These are phyloP conservation scores for Elsinoe fawcettii DNA, from an alignment of 2,329 filamentous ascomycete genomes.

Conservation along the genomic window DNA sequence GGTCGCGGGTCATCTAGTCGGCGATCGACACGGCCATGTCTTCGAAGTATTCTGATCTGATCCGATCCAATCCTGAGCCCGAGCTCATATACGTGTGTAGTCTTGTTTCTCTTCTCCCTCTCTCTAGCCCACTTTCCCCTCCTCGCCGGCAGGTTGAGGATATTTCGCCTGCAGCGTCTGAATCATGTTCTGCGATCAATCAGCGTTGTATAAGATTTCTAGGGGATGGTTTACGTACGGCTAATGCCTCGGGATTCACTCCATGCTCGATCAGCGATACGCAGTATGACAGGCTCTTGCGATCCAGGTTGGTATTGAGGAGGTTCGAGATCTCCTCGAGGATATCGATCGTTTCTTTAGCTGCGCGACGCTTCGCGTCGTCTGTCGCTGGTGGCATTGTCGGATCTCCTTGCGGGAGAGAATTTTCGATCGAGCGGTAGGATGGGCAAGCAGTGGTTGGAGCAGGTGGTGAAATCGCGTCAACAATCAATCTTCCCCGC, in stretches of 20 bases:
- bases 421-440: neutral
- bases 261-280: slow-evolving; percentile 96
- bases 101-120: neutral
- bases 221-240: slow-evolving; percentile 53
- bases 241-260: slow-evolving; percentile 88
- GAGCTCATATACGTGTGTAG: neutral
- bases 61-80: too few relatives aligned
- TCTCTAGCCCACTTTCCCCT: neutral
- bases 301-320: slow-evolving; percentile 86
- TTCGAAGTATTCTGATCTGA: too few relatives aligned
- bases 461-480: neutral
- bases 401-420: neutral
- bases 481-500: slow-evolving; percentile 1
- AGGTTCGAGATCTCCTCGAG: slow-evolving; percentile 71
- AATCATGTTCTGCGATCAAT: slow-evolving; percentile 9
- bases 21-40: too few relatives aligned
- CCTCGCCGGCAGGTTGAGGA: neutral
- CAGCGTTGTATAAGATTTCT: neutral
- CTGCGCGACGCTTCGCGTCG: slow-evolving; percentile 65
- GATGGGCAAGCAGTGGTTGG: neutral
- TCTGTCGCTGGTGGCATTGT: slow-evolving; percentile 30
- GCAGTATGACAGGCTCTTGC: slow-evolving; percentile 84
- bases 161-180: slow-evolving; percentile 11
- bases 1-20: too few relatives aligned
- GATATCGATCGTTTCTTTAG: slow-evolving; percentile 75